Conservation (phyloP, 805 yeast genomes). For the Kuraishia hungarica region DNA sequence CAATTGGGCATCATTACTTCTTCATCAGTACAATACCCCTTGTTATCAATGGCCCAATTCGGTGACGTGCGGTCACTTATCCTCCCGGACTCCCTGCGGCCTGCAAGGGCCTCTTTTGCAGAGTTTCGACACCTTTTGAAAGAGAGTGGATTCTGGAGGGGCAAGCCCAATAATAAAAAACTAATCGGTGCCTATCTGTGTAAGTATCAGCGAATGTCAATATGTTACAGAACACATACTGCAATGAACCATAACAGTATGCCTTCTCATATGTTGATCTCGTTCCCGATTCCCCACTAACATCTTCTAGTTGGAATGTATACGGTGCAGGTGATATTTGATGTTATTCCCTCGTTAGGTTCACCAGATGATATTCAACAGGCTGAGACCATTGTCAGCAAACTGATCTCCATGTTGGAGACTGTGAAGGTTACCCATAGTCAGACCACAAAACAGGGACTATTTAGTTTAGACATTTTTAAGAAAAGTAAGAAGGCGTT, state of each 20-base stretch:
- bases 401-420: not conserved
- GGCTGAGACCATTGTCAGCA: not conserved
- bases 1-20: too few relatives aligned
- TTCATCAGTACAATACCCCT: not conserved
- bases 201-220: too few relatives aligned
- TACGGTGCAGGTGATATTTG: conserved; percentile 1
- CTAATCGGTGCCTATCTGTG: not conserved
- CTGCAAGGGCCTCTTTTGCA: not conserved
- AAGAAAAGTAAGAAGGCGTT: not conserved
- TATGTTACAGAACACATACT: too few relatives aligned
- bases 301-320: not conserved
- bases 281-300: not conserved
- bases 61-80: not conserved
- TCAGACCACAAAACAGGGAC: not conserved
- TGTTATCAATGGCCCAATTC: not conserved
- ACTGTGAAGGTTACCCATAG: not conserved
- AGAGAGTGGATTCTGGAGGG: not conserved
- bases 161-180: not conserved
- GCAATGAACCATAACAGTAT: too few relatives aligned
- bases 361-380: not conserved
- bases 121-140: not conserved
- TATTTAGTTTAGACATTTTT: not conserved
- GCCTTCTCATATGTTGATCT: not conserved
- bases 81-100: not conserved
- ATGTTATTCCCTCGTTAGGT: not conserved